Conservation (phyloP, 352 stramenopile species). For the Phytopythium mirpurense region DNA sequence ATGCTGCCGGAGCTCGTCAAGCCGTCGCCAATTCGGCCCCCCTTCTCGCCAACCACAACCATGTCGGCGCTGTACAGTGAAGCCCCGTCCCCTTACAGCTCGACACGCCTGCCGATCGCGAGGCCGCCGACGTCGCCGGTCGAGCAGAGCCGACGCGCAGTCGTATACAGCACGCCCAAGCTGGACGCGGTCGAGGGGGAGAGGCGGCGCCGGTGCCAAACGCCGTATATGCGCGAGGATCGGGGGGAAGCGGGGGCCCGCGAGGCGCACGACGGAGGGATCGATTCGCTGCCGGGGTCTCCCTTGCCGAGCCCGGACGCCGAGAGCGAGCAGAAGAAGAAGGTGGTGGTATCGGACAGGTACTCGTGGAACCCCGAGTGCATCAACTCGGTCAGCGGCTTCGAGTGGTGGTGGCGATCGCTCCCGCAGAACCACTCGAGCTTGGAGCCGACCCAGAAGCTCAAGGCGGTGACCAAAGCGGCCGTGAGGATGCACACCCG, state of each 20-base stretch:
- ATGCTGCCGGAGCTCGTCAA: conserved; percentile 33
- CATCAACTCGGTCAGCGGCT: conserved; percentile 72
- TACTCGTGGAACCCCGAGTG: conserved; percentile 70
- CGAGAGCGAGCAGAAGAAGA: conserved; percentile 23
- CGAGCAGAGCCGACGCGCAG: conserved; percentile 38
- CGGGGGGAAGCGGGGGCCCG: conserved; percentile 12
- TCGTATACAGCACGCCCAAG: conserved; percentile 65
- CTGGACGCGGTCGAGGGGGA: conserved; percentile 44
- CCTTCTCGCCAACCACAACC: conserved; percentile 50
- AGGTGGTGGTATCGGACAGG: conserved; percentile 41
- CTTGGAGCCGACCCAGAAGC: conserved; percentile 60
- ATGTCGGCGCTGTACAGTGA: conserved; percentile 54
- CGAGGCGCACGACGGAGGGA: conserved; percentile 3
- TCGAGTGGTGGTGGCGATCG: conserved; percentile 81
- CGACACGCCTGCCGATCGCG: conserved; percentile 34
- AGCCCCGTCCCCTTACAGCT: conserved; percentile 44
- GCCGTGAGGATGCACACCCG: conserved; percentile 59
- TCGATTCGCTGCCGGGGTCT: conserved; percentile 24
- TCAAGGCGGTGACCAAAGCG: conserved; percentile 81
- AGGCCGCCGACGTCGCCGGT: conserved; percentile 35
- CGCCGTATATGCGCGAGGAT: conserved; percentile 34
- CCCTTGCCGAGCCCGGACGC: conserved; percentile 27
- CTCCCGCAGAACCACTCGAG: conserved; percentile 53
- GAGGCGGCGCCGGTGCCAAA: conserved; percentile 37
- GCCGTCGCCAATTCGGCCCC: conserved; percentile 12